Percentiles rank a stretch among this genome's conserved stretches.
These are phyloP conservation scores for Sugiyamaella mastotermitis DNA, from an alignment of 805 yeast genomes.

Conservation along the genomic window DNA sequence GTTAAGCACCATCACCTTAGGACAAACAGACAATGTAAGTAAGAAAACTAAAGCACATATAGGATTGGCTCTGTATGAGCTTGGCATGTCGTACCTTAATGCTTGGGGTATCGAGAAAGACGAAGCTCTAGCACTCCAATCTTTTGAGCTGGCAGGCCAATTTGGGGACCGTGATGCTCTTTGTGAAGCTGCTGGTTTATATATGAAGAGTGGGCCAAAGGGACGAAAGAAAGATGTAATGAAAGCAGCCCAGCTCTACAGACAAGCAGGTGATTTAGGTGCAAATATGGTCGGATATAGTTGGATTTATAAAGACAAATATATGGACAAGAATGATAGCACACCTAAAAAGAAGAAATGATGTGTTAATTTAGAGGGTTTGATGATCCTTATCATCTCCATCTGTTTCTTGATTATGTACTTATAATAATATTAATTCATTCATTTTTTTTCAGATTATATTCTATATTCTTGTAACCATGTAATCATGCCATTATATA, in stretches of 20 bases:
- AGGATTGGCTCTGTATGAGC: conserved; percentile 46
- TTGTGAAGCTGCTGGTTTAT: conserved; percentile 62
- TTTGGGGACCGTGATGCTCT: conserved; percentile 65
- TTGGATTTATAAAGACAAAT: conserved; percentile 72
- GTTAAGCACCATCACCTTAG: conserved; percentile 1
- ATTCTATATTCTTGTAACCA: too few relatives aligned
- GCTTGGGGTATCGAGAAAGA: conserved; percentile 54
- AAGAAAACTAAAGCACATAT: conserved; percentile 22
- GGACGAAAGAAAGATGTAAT: conserved; percentile 50
- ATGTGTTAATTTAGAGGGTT: background rate
- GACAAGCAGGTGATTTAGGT: conserved; percentile 60
- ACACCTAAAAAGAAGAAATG: conserved; percentile 13
- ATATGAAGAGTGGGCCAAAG: conserved; percentile 49
- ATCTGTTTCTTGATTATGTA: too few relatives aligned
- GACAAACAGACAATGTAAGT: conserved; percentile 1
- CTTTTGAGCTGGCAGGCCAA: conserved; percentile 58
- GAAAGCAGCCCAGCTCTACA: conserved; percentile 65
- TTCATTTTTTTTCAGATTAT: too few relatives aligned
- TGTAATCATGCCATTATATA: too few relatives aligned
- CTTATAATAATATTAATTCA: too few relatives aligned
- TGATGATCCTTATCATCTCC: background rate
- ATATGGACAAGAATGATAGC: conserved; percentile 31
- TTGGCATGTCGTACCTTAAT: conserved; percentile 50
- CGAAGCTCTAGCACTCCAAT: conserved; percentile 50
- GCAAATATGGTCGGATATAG: conserved; percentile 57